These are phyloP conservation scores for Aspergillus tanneri DNA, from an alignment of 2,329 filamentous ascomycete genomes.

Conservation along the genomic window DNA sequence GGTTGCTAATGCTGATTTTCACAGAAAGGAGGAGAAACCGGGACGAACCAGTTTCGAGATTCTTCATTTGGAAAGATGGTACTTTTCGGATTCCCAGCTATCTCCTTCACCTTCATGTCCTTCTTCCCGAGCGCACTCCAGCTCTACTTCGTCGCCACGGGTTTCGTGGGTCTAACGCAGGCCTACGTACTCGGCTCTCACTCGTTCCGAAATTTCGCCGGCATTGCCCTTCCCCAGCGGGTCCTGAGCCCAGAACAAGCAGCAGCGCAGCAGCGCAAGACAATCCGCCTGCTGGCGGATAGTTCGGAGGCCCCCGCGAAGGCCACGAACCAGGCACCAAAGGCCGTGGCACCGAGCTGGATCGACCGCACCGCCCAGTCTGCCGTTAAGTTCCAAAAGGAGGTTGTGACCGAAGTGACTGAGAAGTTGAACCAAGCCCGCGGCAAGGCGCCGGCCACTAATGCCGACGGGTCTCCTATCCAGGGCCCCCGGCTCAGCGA, in stretches of 20 bases:
- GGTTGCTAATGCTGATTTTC: neutral
- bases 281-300: constrained; percentile 22
- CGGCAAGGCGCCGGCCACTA: constrained; percentile 24
- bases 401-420: constrained; percentile 25
- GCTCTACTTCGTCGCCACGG: constrained; percentile 58
- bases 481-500: constrained; percentile 28
- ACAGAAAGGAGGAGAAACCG: constrained; percentile 42
- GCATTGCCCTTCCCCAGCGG: constrained; percentile 25
- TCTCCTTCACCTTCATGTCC: constrained; percentile 55
- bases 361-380: constrained; percentile 40
- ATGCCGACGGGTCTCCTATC: constrained; percentile 21
- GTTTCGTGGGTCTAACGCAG: constrained; percentile 44
- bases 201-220: constrained; percentile 29
- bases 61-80: constrained; percentile 35
- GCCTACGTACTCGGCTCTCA: constrained; percentile 44
- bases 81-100: constrained; percentile 49
- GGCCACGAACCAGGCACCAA: neutral
- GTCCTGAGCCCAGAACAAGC: neutral
- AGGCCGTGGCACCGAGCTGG: constrained; percentile 19
- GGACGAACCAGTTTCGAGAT: constrained; percentile 32
- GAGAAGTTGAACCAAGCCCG: constrained; percentile 23
- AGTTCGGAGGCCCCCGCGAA: constrained; percentile 10
- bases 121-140: constrained; percentile 60
- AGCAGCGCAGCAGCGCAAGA: constrained; percentile 12
- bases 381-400: constrained; percentile 27